These are phyloP conservation scores for Kluyveromyces marxianus DNA, from an alignment of 1,139 yeast genomes.

Conservation along the genomic window DNA sequence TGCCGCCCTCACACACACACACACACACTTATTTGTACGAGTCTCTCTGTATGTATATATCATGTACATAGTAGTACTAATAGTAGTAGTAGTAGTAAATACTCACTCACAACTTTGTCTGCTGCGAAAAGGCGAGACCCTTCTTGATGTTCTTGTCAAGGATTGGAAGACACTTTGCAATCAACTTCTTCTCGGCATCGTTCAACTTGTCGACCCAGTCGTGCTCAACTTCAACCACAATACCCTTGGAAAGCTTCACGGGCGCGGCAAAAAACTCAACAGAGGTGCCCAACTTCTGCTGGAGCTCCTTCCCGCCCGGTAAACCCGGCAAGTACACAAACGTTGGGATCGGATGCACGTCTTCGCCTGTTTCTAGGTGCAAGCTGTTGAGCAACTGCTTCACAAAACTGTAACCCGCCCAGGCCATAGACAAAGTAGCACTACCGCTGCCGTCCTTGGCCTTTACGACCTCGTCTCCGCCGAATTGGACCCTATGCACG, in stretches of 20 bases:
- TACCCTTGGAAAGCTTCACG: constrained; percentile 42
- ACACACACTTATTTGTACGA: too few relatives aligned
- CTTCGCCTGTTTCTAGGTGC: constrained; percentile 16
- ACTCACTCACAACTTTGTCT: constrained; percentile 14
- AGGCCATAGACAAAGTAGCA: constrained; percentile 73
- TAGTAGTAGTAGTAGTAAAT: too few relatives aligned
- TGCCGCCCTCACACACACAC: too few relatives aligned
- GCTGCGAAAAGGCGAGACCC: constrained; percentile 49
- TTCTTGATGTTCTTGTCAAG: constrained; percentile 50
- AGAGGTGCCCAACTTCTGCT: constrained; percentile 28
- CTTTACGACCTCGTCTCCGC: constrained; percentile 74
- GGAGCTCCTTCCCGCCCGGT: constrained; percentile 42
- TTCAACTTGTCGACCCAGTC: constrained; percentile 39
- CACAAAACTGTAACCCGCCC: constrained; percentile 65
- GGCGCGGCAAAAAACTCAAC: constrained; percentile 61
- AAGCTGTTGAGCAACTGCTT: constrained; percentile 22
- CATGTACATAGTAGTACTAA: background rate
- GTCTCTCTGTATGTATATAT: background rate
- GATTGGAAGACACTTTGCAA: constrained; percentile 47
- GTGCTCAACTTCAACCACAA: constrained; percentile 40
- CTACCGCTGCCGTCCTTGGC: constrained; percentile 75
- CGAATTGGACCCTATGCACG: constrained; percentile 60
- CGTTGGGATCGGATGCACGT: constrained; percentile 36
- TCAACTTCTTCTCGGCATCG: constrained; percentile 39
- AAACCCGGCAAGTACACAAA: constrained; percentile 52